Evolutionary conservation across 176 grass and related monocot species (phyloP).

Genomic region (Triticum turgidum): DNA sequence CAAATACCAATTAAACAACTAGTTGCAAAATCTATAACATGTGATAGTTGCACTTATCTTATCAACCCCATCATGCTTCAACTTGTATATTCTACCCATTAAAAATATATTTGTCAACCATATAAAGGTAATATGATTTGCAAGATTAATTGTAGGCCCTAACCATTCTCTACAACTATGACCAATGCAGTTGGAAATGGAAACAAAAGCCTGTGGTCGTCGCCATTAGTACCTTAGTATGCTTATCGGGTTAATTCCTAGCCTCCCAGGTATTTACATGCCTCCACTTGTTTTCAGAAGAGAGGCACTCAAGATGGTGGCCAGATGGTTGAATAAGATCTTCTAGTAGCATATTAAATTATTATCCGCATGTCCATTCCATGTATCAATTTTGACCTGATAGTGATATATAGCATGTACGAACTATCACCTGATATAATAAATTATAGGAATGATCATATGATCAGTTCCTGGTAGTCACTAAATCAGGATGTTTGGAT

Average conservation of each 20-base stretch:
- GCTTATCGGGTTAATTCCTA: not conserved
- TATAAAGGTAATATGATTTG: not conserved
- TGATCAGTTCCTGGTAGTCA: conserved; percentile 4
- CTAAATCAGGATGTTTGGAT: not conserved
- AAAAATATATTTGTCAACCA: not conserved
- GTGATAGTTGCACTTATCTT: not conserved
- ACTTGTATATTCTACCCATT: not conserved
- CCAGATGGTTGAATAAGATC: not conserved
- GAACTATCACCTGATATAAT: not conserved
- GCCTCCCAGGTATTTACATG: not conserved
- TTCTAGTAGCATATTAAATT: not conserved
- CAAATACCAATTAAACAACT: not conserved
- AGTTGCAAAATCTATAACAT: not conserved
- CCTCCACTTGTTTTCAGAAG: not conserved
- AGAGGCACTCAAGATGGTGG: not conserved
- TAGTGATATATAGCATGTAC: not conserved
- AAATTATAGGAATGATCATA: not conserved
- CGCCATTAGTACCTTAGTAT: not conserved
- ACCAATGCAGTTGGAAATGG: not conserved
- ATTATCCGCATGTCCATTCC: not conserved
- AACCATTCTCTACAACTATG: not conserved
- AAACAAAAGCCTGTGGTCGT: not conserved
- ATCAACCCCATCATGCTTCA: not conserved
- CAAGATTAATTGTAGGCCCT: not conserved
- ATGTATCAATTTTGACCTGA: not conserved